phyloP scores from a whole-genome alignment of 495 filamentous ascomycete genomes.

The Astrocystis sublimbata region DNA sequence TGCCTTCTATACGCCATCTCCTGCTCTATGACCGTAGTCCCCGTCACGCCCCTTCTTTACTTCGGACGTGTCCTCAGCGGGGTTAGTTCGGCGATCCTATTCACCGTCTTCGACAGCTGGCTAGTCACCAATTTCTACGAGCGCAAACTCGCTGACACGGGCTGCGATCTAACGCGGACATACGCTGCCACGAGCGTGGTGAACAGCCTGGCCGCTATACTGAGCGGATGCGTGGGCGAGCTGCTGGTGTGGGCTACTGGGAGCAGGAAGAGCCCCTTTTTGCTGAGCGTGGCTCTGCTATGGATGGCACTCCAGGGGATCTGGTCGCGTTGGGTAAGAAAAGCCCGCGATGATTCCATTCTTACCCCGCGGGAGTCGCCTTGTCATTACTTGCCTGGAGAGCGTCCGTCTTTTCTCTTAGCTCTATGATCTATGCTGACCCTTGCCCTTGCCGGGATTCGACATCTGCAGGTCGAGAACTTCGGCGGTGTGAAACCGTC shows the following conservation, averaged over 20 bases:
- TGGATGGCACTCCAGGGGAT: slow-evolving; percentile 44
- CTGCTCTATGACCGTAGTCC: slow-evolving; percentile 48
- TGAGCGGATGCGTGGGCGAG: slow-evolving; percentile 45
- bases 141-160: slow-evolving; percentile 31
- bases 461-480: slow-evolving; percentile 43
- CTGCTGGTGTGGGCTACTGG: slow-evolving; percentile 40
- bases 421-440: not conserved
- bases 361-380: too few species aligned
- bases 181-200: slow-evolving; percentile 54
- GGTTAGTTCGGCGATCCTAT: slow-evolving; percentile 54
- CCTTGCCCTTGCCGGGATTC: not conserved
- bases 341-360: too few species aligned
- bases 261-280: slow-evolving; percentile 54
- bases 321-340: slow-evolving; percentile 49
- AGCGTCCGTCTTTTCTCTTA: too few species aligned
- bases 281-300: slow-evolving; percentile 42
- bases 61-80: slow-evolving; percentile 55
- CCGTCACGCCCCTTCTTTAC: slow-evolving; percentile 44
- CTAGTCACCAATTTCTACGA: slow-evolving; percentile 55
- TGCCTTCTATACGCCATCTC: slow-evolving; percentile 52
- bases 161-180: slow-evolving; percentile 42
- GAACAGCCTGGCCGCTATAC: slow-evolving; percentile 54
- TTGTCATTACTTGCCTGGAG: too few species aligned
- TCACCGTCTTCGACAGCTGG: slow-evolving; percentile 59
- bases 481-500: slow-evolving; percentile 42